phyloP scores from a whole-genome alignment of 352 stramenopile genomes.

The Globisporangium middletonii region DNA sequence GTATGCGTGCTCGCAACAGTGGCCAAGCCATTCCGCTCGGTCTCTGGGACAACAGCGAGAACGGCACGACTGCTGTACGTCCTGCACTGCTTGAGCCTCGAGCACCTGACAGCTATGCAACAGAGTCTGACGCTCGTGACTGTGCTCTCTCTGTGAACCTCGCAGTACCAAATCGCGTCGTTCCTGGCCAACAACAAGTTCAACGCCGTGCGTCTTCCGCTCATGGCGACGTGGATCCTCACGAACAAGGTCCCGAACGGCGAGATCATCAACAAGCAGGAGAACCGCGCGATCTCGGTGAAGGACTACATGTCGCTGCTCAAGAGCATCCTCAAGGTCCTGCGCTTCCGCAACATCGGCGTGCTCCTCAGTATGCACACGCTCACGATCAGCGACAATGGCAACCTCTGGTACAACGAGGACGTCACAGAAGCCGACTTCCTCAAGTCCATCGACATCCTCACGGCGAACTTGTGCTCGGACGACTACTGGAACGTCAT shows the following conservation, averaged over 20 bases:
- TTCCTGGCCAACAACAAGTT: slow-evolving; percentile 72
- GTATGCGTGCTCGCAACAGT: slow-evolving; percentile 7
- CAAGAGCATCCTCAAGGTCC: slow-evolving; percentile 42
- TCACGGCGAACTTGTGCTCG: slow-evolving; percentile 27
- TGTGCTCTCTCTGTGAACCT: background rate
- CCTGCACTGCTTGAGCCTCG: background rate
- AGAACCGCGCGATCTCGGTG: slow-evolving; percentile 62
- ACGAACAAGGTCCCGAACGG: slow-evolving; percentile 46
- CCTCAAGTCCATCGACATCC: slow-evolving; percentile 25
- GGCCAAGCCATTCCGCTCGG: slow-evolving; percentile 56
- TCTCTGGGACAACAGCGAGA: slow-evolving; percentile 66
- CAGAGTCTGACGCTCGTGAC: slow-evolving; percentile 9
- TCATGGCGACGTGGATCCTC: slow-evolving; percentile 56
- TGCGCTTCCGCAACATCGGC: slow-evolving; percentile 50
- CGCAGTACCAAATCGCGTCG: slow-evolving; percentile 54
- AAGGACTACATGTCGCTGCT: slow-evolving; percentile 45
- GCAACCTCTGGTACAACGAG: slow-evolving; percentile 26
- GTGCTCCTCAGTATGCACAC: slow-evolving; percentile 63
- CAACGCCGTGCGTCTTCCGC: slow-evolving; percentile 62
- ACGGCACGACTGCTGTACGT: slow-evolving; percentile 60
- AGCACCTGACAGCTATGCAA: slow-evolving; percentile 20
- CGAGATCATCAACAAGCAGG: slow-evolving; percentile 40
- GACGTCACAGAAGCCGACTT: slow-evolving; percentile 35
- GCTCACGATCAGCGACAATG: slow-evolving; percentile 41
- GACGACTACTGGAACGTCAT: slow-evolving; percentile 28